Conservation (phyloP, 1,284 basidiomycete genomes). For the Erythrobasidium hasegawianum region DNA sequence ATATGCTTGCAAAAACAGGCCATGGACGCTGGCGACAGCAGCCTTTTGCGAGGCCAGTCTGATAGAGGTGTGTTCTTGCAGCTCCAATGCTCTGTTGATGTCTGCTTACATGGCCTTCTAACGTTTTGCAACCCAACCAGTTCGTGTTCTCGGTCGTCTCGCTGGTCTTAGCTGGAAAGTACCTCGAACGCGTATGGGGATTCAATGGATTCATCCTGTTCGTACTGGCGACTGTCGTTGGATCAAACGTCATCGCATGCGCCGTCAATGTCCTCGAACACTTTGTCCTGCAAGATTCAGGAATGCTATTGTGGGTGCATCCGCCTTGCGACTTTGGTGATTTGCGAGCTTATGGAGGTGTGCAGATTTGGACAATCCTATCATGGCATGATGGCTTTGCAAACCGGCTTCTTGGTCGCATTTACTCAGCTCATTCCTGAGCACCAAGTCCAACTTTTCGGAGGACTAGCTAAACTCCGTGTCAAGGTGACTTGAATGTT, state of each 20-base stretch:
- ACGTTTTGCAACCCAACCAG: slow-evolving; percentile 52
- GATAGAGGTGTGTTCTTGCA: slow-evolving; percentile 66
- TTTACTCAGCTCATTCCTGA: slow-evolving; percentile 97
- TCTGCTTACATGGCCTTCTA: neutral
- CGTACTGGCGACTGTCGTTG: slow-evolving; percentile 69
- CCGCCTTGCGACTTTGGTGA: slow-evolving; percentile 10
- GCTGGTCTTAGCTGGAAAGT: slow-evolving; percentile 76
- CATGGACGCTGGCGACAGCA: slow-evolving; percentile 87
- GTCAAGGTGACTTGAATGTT: slow-evolving; percentile 69
- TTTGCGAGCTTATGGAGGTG: slow-evolving; percentile 1
- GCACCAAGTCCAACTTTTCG: slow-evolving; percentile 90
- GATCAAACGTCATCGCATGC: slow-evolving; percentile 80
- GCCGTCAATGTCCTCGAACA: slow-evolving; percentile 77
- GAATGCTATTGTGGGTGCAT: slow-evolving; percentile 66
- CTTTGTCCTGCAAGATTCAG: slow-evolving; percentile 60
- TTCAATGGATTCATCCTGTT: slow-evolving; percentile 80
- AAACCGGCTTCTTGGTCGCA: slow-evolving; percentile 83
- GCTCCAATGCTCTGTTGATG: neutral
- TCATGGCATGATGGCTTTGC: slow-evolving; percentile 88
- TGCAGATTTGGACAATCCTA: slow-evolving; percentile 78
- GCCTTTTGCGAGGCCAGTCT: slow-evolving; percentile 79
- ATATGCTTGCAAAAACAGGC: slow-evolving; percentile 50
- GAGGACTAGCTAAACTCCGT: slow-evolving; percentile 67
- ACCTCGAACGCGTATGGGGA: slow-evolving; percentile 92
- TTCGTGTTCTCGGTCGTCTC: slow-evolving; percentile 70